Percentiles rank a stretch among this genome's conserved stretches.
phyloP scores from a whole-genome alignment of 176 grass and related monocot species.

The Aegilops bicornis region DNA sequence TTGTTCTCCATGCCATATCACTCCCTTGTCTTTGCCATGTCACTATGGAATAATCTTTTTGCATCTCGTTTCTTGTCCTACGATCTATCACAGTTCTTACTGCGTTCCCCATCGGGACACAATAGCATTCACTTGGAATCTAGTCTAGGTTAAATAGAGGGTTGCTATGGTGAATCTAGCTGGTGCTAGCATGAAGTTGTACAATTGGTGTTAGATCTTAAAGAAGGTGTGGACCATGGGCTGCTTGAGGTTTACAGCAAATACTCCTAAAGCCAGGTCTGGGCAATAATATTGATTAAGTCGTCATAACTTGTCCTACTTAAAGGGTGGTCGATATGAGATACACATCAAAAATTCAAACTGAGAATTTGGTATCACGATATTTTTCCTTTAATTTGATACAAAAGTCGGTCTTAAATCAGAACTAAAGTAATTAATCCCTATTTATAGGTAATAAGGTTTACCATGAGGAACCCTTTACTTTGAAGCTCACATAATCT shows the following conservation, averaged over 20 bases:
- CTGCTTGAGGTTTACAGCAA: not conserved
- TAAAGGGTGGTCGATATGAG: not conserved
- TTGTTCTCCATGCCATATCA: not conserved
- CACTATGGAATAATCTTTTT: not conserved
- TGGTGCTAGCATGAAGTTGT: too few species aligned
- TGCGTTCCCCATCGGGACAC: not conserved
- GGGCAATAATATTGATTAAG: not conserved
- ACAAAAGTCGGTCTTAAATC: too few species aligned
- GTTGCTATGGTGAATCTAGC: too few species aligned
- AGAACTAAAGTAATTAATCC: not conserved
- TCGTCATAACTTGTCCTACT: not conserved
- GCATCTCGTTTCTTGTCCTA: not conserved
- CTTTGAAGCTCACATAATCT: not conserved
- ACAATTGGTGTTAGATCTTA: too few species aligned
- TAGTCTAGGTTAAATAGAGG: too few species aligned
- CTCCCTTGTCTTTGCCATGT: not conserved
- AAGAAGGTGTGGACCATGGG: not conserved
- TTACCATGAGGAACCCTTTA: not conserved
- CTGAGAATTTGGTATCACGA: not conserved
- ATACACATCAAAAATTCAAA: not conserved
- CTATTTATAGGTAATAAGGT: not conserved
- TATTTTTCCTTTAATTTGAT: too few species aligned
- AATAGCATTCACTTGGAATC: too few species aligned
- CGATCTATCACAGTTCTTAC: not conserved
- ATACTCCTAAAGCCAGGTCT: not conserved